These are phyloP conservation scores for Populus hybrid DNA, from an alignment of 441 rosid species.

Conservation along the genomic window DNA sequence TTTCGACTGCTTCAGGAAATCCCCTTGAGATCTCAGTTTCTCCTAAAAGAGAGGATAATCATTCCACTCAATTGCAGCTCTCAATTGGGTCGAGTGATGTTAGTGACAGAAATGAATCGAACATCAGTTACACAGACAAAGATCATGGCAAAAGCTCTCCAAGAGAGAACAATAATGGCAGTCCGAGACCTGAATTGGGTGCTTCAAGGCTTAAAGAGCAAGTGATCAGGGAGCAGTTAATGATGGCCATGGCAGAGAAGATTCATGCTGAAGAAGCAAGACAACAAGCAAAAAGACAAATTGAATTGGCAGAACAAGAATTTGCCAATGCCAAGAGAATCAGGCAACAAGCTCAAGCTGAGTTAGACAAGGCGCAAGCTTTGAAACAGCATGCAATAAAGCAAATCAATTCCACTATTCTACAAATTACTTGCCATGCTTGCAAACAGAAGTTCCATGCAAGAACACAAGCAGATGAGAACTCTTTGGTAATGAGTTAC, in stretches of 20 bases:
- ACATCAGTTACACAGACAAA: conserved; percentile 9
- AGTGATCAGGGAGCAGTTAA: conserved; percentile 47
- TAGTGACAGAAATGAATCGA: conserved; percentile 16
- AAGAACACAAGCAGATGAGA: no score
- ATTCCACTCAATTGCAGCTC: conserved; percentile 49
- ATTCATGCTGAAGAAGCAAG: conserved; percentile 80
- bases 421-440: conserved; percentile 88
- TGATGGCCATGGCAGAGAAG: conserved; percentile 73
- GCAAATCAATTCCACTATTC: conserved; percentile 60
- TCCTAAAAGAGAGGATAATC: conserved; percentile 32
- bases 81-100: conserved; percentile 44
- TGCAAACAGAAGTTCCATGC: no score
- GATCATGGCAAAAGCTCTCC: conserved; percentile 15
- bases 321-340: conserved; percentile 77
- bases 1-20: conserved; percentile 45
- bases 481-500: no score
- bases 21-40: conserved; percentile 25
- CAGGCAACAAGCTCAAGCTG: conserved; percentile 79
- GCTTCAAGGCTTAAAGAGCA: conserved; percentile 39
- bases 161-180: conserved; percentile 6
- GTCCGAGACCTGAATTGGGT: conserved; percentile 15
- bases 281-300: conserved; percentile 67
- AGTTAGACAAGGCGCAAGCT: conserved; percentile 68
- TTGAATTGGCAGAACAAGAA: conserved; percentile 82
- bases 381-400: conserved; percentile 73